Evolutionary conservation across 1,139 yeast species (phyloP), one percentile per base, ranked within the genome.

Genomic region (Yamadazyma pseudoaaseri): DNA sequence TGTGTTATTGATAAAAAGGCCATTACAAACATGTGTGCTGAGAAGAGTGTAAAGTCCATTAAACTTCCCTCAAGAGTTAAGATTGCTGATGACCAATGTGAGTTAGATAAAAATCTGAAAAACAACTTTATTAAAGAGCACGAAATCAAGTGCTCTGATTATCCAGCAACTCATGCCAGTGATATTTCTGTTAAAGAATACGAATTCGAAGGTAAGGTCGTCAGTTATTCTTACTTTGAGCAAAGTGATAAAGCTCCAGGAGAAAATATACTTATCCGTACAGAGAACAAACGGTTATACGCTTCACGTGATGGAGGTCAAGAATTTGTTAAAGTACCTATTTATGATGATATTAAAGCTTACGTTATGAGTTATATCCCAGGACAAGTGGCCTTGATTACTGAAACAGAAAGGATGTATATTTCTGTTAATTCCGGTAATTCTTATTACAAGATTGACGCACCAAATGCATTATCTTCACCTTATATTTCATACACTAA

Each of bases 291-390:
- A 24, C 60, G 65, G 7, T 68, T 80, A 2, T 81, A 61, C 47
- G 70, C 86, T 10, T 85, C 96, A 1, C 84, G 79, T 49, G 81
- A 89, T 58, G 95, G 94, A 30, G 97, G 97, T 14, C 53, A 64
- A 3, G 57, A 59, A 1, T 82, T 90, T 62, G 64, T 65, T 11
- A 62, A 63, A 40, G 66, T 76, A 15, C 72, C 64, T 2, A 52
- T 73, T 4, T 60, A 62, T 25, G 81, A 73, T 14, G 65, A 71
- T 15, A 68, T 86, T 27, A 44, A 70, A 4, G 76, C 74, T 6
- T 70, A 83, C 26, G 68, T 70, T 31, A 68, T 79, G 32, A 92
- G 94, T 35, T 72, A 66, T 41, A 72, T 73, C 46, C 72, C 81
- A n/a, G 81, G 86, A 33, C 71, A 75, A 25, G 79, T 86, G 3